Evolutionary conservation across 2,329 filamentous ascomycete genomes (phyloP).

Genomic region (Sarocladium strictum): DNA sequence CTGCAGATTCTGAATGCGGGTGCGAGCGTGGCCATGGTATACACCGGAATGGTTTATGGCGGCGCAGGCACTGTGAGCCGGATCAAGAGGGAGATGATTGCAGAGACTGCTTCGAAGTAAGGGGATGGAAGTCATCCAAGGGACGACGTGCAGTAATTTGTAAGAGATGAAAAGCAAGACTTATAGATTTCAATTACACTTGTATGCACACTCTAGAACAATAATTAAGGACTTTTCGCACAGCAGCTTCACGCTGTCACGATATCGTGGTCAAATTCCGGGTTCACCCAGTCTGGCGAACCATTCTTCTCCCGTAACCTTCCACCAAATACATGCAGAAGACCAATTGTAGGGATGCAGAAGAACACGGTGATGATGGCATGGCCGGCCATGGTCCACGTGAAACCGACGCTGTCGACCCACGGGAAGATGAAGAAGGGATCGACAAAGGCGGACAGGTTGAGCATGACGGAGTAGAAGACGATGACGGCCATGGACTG

Average conservation of each 20-base stretch:
- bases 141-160: background rate
- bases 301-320: conserved; percentile 28
- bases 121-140: background rate
- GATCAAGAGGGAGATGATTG: conserved; percentile 58
- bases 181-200: background rate
- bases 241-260: background rate
- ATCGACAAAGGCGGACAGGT: conserved; percentile 39
- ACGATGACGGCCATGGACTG: conserved; percentile 48
- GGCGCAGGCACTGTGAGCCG: conserved; percentile 59
- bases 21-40: conserved; percentile 85
- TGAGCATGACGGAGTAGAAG: conserved; percentile 49
- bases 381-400: conserved; percentile 44
- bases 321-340: conserved; percentile 34
- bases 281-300: conserved; percentile 39
- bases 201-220: background rate
- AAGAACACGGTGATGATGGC: conserved; percentile 37
- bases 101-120: conserved; percentile 15
- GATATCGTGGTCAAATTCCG: conserved; percentile 24
- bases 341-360: conserved; percentile 28
- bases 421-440: conserved; percentile 45
- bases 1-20: conserved; percentile 78
- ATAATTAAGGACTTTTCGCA: no score
- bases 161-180: background rate
- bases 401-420: conserved; percentile 38
- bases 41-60: conserved; percentile 67